Base-by-base conservation (phyloP, 176 grass and related monocot genomes). In the Dactylis glomerata region DNA sequence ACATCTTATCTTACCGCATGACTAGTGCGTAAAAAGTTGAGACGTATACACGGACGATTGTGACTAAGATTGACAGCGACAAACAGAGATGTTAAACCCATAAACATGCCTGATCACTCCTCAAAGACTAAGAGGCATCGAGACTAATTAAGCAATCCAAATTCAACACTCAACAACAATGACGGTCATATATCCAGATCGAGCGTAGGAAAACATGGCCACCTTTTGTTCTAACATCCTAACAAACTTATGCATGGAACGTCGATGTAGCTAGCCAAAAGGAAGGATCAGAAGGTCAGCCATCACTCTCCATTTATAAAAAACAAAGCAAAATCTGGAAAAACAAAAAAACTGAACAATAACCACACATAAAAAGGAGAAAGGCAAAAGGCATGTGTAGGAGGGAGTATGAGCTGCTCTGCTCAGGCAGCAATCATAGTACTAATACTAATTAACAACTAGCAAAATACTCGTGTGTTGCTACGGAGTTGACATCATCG, bases 231-330 rank as follows among this genome's bases (percentile, higher is more conserved):
- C 34, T n/a, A 58, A 75, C 10, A 76, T 49, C 69, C 46, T 58
- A 76, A 50, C 47, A 23, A 59, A 73, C 76, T 62, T 83, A 20
- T 50, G 73, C 40, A 71, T 23, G 40, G 73, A 2, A 46, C 56
- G 32, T 55, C 55, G 55, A 24, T 55, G 6, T 54, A 24, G 65
- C n/a, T 55, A 27, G 52, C 32, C 13, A 42, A 41, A 49, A 31
- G 45, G 82, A 10, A 23, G 58, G 5, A 24, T 5, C 32, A 75
- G 70, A 69, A 85, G 82, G 82, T 89, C 82, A 89, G 87, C 12
- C 87, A 89, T 89, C 87, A 50, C 87, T 70, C 61, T 89, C 82
- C 54, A 62, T 6, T 64, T 11, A 75, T 27, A 82, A 86, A 76
- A 41, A 34, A 31, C 46, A 78, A 82, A 86, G 20, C 38, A 65